Base-by-base conservation (phyloP, 257 asterid genomes). In the Schizonepeta tenuifolia region DNA sequence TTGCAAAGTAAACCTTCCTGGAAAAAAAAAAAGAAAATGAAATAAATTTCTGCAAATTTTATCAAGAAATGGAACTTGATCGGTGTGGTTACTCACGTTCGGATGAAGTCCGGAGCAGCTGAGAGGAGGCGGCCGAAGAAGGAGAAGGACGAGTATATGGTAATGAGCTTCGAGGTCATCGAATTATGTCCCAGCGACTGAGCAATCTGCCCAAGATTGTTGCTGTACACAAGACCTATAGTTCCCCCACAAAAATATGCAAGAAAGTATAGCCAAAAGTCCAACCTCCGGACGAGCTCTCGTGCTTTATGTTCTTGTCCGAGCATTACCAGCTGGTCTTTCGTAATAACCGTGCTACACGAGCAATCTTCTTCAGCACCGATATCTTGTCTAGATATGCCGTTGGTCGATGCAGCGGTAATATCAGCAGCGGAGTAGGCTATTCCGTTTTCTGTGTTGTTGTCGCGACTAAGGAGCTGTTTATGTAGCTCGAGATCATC, bases 81-180 rank as follows among this genome's bases (percentile, higher is more conserved):
- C 26, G 2, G 36, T 31, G 36, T 3, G 50, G 66, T 41, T 60
- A 81, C 97, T 89, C 84, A 89, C 97, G 72, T 78, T 53, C 89
- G 84, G 24, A 87, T 65, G 71, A 82, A 85, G 67, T 93, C 98
- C 0, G 98, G 97, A 26, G 87, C 87, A 20, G 98, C 96, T 17
- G 98, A 89, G 67, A 93, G 96, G 73, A 93, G 81, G 63, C 98
- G 97, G 65, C 98, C 97, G 53, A 91, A 91, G 91, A 93, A 93
- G 71, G 97, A 93, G 74, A 93, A 89, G 5, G 98, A 79, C 0
- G 98, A 89, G 71, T 91, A 93, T 3, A 88, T 50, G 0, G 97
- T 87, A 49, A 93, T 85, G 40, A 93, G 96, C 75, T 76, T 73
- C 0, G 96, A 75, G 67, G 83, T 91, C 77, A 75, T 71, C 8